These are phyloP conservation scores for Posidonia australis DNA, from an alignment of 106 monocot species.

Conservation along the genomic window DNA sequence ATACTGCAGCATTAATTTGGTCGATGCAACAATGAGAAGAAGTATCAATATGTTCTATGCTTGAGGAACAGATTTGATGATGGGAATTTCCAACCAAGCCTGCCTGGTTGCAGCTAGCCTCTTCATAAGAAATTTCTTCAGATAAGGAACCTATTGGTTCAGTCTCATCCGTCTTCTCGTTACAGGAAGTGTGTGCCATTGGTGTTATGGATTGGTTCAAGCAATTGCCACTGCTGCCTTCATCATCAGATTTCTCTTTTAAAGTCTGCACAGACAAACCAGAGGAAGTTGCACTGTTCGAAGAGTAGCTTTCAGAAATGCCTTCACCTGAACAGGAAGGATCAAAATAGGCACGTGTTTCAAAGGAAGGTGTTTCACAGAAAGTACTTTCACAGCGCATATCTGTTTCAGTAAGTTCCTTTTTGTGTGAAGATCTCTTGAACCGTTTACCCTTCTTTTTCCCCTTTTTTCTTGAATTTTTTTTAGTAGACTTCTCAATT, in stretches of 20 bases:
- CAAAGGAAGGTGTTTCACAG: slow-evolving; percentile 5
- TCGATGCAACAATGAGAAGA: slow-evolving; percentile 1
- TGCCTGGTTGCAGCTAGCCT: slow-evolving; percentile 1
- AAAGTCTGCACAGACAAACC: slow-evolving; percentile 1
- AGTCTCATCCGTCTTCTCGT: slow-evolving; percentile 25
- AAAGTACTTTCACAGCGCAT: slow-evolving; percentile 13
- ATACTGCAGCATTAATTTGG: not conserved
- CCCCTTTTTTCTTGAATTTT: slow-evolving; percentile 44
- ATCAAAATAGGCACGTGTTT: slow-evolving; percentile 6
- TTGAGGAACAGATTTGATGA: slow-evolving; percentile 4
- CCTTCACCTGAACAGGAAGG: slow-evolving; percentile 9
- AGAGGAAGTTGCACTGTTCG: slow-evolving; percentile 14
- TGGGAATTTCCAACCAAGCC: not conserved
- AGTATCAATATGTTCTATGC: slow-evolving; percentile 2
- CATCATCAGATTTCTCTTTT: slow-evolving; percentile 15
- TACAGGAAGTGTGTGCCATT: slow-evolving; percentile 19
- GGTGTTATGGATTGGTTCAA: slow-evolving; percentile 6
- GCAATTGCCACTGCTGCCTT: slow-evolving; percentile 5
- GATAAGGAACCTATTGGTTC: slow-evolving; percentile 11
- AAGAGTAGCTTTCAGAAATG: slow-evolving; percentile 13
- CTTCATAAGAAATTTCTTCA: slow-evolving; percentile 10
- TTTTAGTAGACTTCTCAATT: slow-evolving; percentile 30
- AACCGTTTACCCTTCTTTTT: slow-evolving; percentile 57
- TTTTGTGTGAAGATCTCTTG: slow-evolving; percentile 24
- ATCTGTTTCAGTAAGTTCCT: slow-evolving; percentile 10